Evolutionary conservation across 2,329 filamentous ascomycete species (phyloP).

Genomic region (Fusarium austroafricanum): DNA sequence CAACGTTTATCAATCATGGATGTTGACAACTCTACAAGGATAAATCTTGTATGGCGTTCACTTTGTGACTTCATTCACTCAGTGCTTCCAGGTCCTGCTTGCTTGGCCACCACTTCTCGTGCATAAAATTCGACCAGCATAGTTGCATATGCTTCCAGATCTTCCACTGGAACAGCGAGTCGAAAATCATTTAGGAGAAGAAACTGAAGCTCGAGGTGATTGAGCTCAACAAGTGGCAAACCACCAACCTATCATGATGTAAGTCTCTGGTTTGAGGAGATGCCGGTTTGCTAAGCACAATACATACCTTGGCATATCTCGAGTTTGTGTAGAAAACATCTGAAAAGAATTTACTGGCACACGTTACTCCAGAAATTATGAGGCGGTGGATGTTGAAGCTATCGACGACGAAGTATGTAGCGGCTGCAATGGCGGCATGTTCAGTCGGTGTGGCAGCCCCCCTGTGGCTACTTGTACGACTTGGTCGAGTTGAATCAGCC

Average conservation of each 20-base stretch:
- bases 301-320: slow-evolving; percentile 93
- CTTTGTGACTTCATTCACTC: slow-evolving; percentile 33
- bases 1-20: slow-evolving; percentile 1
- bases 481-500: slow-evolving; percentile 46
- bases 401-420: slow-evolving; percentile 88
- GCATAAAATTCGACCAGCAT: slow-evolving; percentile 99
- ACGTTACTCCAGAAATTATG: slow-evolving; percentile 96
- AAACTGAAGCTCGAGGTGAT: slow-evolving; percentile 96
- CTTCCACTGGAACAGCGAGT: slow-evolving; percentile 91
- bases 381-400: slow-evolving; percentile 98
- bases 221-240: slow-evolving; percentile 89
- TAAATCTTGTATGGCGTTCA: background rate
- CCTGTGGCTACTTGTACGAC: slow-evolving; percentile 38
- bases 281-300: background rate
- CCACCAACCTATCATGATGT: slow-evolving; percentile 81
- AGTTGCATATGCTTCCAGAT: slow-evolving; percentile 95
- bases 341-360: slow-evolving; percentile 99
- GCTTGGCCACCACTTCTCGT: slow-evolving; percentile 76
- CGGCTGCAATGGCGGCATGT: slow-evolving; percentile 46
- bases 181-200: slow-evolving; percentile 95
- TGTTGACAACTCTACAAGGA: slow-evolving; percentile 7
- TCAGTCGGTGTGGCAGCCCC: slow-evolving; percentile 42
- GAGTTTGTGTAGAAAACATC: slow-evolving; percentile 99
- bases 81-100: slow-evolving; percentile 25
- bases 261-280: slow-evolving; percentile 13